A percentile compares a stretch with the other conserved stretches of the same genome.
These are phyloP conservation scores for Scolecobasidium constrictum DNA, from an alignment of 2,329 filamentous ascomycete species.

Conservation along the genomic window DNA sequence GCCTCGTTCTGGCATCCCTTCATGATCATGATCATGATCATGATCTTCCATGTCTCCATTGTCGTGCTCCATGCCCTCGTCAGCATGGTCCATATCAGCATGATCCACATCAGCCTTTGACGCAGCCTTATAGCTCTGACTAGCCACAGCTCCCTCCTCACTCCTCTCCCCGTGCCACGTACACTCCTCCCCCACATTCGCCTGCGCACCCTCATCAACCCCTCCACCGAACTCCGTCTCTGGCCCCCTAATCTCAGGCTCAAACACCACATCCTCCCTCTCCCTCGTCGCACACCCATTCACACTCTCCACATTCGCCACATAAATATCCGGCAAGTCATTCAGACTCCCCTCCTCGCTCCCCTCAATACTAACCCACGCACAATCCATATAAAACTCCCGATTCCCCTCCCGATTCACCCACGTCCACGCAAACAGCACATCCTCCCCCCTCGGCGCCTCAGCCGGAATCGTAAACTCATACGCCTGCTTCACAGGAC, in stretches of 20 bases:
- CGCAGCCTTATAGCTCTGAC: not conserved
- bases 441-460: conserved; percentile 60
- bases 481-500: conserved; percentile 58
- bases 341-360: conserved; percentile 38
- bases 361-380: conserved; percentile 49
- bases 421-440: conserved; percentile 84
- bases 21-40: not conserved
- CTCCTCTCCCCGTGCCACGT: not conserved
- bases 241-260: conserved; percentile 54
- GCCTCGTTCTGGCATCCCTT: too few relatives aligned
- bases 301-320: conserved; percentile 51
- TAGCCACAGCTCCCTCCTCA: not conserved
- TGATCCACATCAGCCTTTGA: not conserved
- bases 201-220: too few relatives aligned
- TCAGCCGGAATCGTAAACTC: conserved; percentile 58
- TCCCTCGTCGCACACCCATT: conserved; percentile 46
- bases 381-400: conserved; percentile 98
- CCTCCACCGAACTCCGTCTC: conserved; percentile 5
- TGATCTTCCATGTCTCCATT: not conserved
- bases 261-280: conserved; percentile 50
- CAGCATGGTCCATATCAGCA: not conserved
- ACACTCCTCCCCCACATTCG: too few relatives aligned
- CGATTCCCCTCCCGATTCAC: conserved; percentile 86
- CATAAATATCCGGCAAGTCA: conserved; percentile 62
- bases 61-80: not conserved